phyloP scores from a whole-genome alignment of 345 rosid species.

The Mangifera indica region DNA sequence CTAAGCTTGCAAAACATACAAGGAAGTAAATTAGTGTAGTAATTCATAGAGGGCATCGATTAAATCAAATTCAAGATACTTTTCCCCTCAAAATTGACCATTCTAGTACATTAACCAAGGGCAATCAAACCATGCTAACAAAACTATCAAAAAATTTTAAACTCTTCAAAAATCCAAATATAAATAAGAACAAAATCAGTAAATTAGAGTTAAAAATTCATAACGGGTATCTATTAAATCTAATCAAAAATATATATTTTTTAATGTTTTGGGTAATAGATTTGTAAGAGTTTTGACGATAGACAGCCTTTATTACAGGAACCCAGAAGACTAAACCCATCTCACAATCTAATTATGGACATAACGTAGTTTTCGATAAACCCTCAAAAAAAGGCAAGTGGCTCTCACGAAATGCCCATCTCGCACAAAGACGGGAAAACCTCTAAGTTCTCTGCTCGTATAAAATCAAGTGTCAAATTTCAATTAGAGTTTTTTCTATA shows the following conservation, averaged over 20 bases:
- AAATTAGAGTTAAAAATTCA: background rate
- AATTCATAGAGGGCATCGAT: too few species aligned
- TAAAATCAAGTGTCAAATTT: slow-evolving; percentile 72
- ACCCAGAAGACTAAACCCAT: slow-evolving; percentile 18
- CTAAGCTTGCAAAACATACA: too few species aligned
- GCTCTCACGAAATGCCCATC: slow-evolving; percentile 17
- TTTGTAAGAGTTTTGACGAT: slow-evolving; percentile 55
- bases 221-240: background rate
- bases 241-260: too few species aligned
- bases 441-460: slow-evolving; percentile 54
- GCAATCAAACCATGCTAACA: background rate
- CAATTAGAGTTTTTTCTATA: background rate
- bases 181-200: background rate
- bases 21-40: too few species aligned
- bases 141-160: background rate
- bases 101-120: too few species aligned
- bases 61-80: too few species aligned
- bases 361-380: slow-evolving; percentile 51
- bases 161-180: background rate
- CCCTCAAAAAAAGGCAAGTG: slow-evolving; percentile 28
- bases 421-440: background rate
- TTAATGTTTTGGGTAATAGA: slow-evolving; percentile 11
- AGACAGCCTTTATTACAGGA: slow-evolving; percentile 80
- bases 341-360: slow-evolving; percentile 7
- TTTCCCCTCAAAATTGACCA: too few species aligned